Evolutionary conservation across 441 rosid species (phyloP).

Genomic region (Eugenia klotzschiana): DNA sequence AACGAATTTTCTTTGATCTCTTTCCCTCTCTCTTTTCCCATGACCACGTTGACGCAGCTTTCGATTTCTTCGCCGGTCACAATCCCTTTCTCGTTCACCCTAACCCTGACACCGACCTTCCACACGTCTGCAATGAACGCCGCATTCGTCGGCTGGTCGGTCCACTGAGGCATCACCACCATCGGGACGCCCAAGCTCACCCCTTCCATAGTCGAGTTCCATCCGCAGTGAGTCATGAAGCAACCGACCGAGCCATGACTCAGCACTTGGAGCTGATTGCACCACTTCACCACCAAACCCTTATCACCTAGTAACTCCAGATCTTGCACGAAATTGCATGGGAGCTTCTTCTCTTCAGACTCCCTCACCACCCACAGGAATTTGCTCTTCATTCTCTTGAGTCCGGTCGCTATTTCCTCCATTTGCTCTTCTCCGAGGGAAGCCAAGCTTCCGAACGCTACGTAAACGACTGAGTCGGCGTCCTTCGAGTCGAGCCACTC

Average conservation of each 20-base stretch:
- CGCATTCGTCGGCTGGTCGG: background rate
- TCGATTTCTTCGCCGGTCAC: conserved; percentile 18
- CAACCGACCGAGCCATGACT: background rate
- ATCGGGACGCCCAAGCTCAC: background rate
- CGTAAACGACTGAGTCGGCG: background rate
- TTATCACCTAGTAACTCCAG: background rate
- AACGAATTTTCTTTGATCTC: conserved; percentile 23
- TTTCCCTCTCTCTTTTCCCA: conserved; percentile 6
- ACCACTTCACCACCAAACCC: background rate
- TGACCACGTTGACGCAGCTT: conserved; percentile 22
- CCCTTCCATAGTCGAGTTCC: background rate
- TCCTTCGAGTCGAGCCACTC: background rate
- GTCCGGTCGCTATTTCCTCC: background rate
- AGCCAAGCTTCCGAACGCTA: conserved; percentile 1
- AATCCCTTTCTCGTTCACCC: conserved; percentile 8
- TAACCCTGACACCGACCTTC: conserved; percentile 23
- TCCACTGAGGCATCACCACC: background rate
- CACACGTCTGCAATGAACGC: background rate
- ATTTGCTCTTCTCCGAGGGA: background rate
- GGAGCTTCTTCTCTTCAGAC: background rate
- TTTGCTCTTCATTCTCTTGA: background rate
- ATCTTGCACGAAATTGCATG: background rate
- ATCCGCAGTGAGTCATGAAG: background rate
- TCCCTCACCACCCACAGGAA: background rate
- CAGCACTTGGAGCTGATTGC: background rate